phyloP scores from a whole-genome alignment of 2,329 filamentous ascomycete genomes.

The Curvularia eragrostidis region DNA sequence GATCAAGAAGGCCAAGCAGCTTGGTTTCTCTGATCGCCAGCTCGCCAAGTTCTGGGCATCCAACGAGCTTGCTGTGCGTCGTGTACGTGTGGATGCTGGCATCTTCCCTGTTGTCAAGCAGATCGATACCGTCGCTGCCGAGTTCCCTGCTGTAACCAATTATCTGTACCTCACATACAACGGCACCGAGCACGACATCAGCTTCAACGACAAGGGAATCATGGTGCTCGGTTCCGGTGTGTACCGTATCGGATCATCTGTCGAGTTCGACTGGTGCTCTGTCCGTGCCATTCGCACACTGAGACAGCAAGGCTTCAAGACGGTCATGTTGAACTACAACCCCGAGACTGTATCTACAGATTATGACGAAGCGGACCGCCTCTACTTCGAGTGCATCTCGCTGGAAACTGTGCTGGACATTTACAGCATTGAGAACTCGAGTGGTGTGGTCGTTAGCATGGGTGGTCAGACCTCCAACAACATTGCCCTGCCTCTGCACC shows the following conservation, averaged over 20 bases:
- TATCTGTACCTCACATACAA: constrained; percentile 98
- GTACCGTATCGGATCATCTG: constrained; percentile 95
- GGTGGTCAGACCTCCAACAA: constrained; percentile 98
- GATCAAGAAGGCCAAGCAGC: constrained; percentile 84
- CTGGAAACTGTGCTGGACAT: constrained; percentile 91
- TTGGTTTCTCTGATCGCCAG: constrained; percentile 94
- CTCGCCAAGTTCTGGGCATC: constrained; percentile 93
- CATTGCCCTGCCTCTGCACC: constrained; percentile 87
- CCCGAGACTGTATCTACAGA: constrained; percentile 90
- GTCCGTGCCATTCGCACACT: constrained; percentile 92
- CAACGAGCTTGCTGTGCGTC: constrained; percentile 88
- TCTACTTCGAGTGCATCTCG: constrained; percentile 97
- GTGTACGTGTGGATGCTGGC: constrained; percentile 81
- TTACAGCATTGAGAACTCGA: constrained; percentile 83
- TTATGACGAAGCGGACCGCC: constrained; percentile 89
- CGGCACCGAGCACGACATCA: constrained; percentile 81
- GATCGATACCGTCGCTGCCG: constrained; percentile 96
- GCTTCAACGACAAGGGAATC: constrained; percentile 86
- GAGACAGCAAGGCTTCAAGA: constrained; percentile 83
- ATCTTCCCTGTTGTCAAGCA: constrained; percentile 94
- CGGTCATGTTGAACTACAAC: constrained; percentile 86
- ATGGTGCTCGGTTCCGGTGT: constrained; percentile 97
- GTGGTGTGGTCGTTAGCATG: constrained; percentile 91
- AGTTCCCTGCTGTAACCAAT: constrained; percentile 94
- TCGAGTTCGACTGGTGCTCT: constrained; percentile 99